Base-by-base conservation (phyloP, 2,329 filamentous ascomycete species). In the Fusarium lyarnte region DNA sequence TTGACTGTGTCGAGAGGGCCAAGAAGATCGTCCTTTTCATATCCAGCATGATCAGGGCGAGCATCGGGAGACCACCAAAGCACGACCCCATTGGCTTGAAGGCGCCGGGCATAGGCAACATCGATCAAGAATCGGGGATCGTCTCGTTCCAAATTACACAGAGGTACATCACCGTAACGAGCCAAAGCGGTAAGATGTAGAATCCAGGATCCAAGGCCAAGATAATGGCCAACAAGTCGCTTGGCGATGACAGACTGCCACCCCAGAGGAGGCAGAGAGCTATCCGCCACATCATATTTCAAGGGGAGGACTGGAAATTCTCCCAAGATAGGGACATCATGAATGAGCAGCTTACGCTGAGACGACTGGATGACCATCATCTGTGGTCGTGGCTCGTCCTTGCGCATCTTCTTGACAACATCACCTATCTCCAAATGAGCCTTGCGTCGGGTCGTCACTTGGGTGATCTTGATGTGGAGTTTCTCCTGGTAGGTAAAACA, bases 91-190 rank as follows among this genome's bases (percentile, higher is more conserved):
- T 95, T 97, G 73, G 93, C 92, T 78, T 97, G 94, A 57, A 99
- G 85, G 23, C 95, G 89, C 63, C 97, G 88, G 1, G 96, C 96
- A 80, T 98, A 99, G 1, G 95, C 93, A 61, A 99, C 90, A 79
- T 99, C 96, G 75, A 99, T 99, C 60, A 99, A 84, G 84, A 96
- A 98, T 6, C 94, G 90, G 33, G 96, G 95, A 77, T 99, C 96
- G 74, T 98, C 96, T 46, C 92, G 91, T 80, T 98, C 96, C 36
- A 99, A 85, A 77, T 99, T 99, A 82, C 96, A 98, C 12, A 99
- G 86, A 3, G 96, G 96, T 8, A 99, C 90, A 79, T 98, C 94
- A 31, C 96, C 96, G 79, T 98, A 98, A 70, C 94, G 89, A 52
- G 96, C 93, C 60, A 99, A 88, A 51, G 94, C 91, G 31, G 94